A percentile compares a stretch with the other conserved stretches of the same genome.
Evolutionary conservation across 495 filamentous ascomycete species (phyloP).

Genomic region (Hyaloscypha bicolor): DNA sequence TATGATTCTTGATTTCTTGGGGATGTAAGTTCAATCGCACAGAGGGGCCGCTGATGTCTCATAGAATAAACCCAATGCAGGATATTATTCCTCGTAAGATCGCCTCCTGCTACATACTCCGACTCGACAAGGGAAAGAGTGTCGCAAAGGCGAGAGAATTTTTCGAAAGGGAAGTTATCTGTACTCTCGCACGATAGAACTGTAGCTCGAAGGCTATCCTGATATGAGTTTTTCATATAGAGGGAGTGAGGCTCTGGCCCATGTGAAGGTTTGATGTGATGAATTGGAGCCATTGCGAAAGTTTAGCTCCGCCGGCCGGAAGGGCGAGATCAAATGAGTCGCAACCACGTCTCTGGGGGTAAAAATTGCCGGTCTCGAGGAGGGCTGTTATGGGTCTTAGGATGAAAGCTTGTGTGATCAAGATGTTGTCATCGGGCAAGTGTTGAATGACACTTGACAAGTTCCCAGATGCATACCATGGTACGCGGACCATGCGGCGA

Average conservation of each 20-base stretch:
- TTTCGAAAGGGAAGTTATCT: too few species aligned
- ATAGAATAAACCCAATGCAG: not conserved
- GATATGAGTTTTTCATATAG: too few species aligned
- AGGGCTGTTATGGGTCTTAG: not conserved
- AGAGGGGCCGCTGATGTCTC: not conserved
- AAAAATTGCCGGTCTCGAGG: not conserved
- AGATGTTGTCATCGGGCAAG: not conserved
- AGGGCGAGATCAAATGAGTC: too few species aligned
- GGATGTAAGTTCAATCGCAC: not conserved
- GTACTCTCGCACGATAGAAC: too few species aligned
- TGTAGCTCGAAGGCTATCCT: not conserved
- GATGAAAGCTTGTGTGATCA: not conserved
- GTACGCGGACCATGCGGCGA: not conserved
- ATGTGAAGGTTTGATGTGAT: not conserved
- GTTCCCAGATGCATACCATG: not conserved
- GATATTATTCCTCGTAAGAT: not conserved
- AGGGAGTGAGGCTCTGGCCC: too few species aligned
- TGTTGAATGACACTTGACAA: not conserved
- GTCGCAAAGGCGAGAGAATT: not conserved
- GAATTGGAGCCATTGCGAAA: not conserved
- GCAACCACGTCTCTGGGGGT: not conserved
- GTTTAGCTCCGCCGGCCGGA: not conserved
- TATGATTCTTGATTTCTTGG: not conserved
- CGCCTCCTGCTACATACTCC: too few species aligned
- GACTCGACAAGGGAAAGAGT: too few species aligned